These are phyloP conservation scores for Combretum micranthum DNA, from an alignment of 345 rosid genomes.

Conservation along the genomic window DNA sequence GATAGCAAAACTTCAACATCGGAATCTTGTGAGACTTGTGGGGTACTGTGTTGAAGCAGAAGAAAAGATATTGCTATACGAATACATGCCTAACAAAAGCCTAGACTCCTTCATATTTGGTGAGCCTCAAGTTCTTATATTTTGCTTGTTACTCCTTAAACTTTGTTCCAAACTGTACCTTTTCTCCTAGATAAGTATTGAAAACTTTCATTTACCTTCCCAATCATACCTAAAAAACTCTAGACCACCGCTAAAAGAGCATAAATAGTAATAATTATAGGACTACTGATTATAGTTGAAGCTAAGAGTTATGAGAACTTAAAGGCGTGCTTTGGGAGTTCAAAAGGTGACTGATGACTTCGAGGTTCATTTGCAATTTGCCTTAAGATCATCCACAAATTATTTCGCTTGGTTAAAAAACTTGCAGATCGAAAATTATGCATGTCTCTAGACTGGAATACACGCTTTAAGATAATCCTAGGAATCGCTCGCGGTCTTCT, in stretches of 20 bases:
- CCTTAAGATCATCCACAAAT: background rate
- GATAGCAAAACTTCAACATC: conserved; percentile 66
- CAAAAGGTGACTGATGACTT: too few relatives aligned
- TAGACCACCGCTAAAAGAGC: too few relatives aligned
- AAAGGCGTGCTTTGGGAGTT: too few relatives aligned
- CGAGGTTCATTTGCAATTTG: too few relatives aligned
- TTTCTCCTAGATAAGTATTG: too few relatives aligned
- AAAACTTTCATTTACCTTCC: too few relatives aligned
- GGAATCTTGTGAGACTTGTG: conserved; percentile 60
- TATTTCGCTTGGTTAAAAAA: background rate
- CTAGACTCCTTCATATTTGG: conserved; percentile 58
- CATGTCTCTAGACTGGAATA: conserved; percentile 38
- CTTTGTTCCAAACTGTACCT: too few relatives aligned
- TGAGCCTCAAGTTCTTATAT: conserved; percentile 10
- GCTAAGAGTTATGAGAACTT: too few relatives aligned
- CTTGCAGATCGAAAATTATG: conserved; percentile 25
- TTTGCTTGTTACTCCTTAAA: background rate
- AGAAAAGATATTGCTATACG: conserved; percentile 53
- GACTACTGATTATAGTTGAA: too few relatives aligned
- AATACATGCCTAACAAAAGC: conserved; percentile 66
- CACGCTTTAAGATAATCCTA: conserved; percentile 37
- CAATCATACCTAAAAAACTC: too few relatives aligned
- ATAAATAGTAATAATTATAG: too few relatives aligned
- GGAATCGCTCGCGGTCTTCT: conserved; percentile 66
- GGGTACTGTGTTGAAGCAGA: conserved; percentile 55